These are phyloP conservation scores for Hypomyces perniciosus DNA, from an alignment of 2,329 filamentous ascomycete species.

Conservation along the genomic window DNA sequence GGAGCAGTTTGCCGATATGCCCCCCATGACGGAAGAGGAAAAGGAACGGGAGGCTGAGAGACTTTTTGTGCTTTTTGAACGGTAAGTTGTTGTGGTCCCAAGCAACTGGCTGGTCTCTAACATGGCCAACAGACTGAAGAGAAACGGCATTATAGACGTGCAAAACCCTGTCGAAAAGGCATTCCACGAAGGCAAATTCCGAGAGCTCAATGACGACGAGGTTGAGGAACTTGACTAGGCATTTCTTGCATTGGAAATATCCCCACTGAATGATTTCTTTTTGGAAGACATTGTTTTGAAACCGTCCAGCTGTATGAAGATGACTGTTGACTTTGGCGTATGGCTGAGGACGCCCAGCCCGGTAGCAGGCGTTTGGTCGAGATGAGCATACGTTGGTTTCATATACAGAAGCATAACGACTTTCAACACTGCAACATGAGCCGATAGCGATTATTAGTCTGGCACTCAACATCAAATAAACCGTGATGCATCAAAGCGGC, in stretches of 20 bases:
- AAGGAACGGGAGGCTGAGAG: slow-evolving; percentile 88
- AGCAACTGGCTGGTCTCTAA: slow-evolving; percentile 13
- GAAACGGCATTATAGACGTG: slow-evolving; percentile 69
- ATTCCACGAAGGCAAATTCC: slow-evolving; percentile 61
- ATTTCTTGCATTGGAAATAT: not conserved
- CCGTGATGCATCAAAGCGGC: no score
- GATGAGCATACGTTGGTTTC: no score
- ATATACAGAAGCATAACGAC: no score
- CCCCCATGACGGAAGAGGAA: slow-evolving; percentile 83
- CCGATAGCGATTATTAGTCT: no score
- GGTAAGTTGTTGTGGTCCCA: slow-evolving; percentile 39
- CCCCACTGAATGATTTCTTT: not conserved
- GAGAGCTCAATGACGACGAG: slow-evolving; percentile 57
- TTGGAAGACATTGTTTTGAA: not conserved
- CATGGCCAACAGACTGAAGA: slow-evolving; percentile 47
- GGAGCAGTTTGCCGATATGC: slow-evolving; percentile 53
- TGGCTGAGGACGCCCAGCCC: no score
- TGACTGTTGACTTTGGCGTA: no score
- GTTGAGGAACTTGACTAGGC: slow-evolving; percentile 36
- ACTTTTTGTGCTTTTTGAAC: slow-evolving; percentile 85
- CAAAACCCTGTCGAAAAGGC: slow-evolving; percentile 73
- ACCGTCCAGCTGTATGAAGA: no score
- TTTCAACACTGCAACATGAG: no score
- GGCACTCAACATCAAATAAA: no score
- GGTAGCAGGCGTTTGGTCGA: no score